Base-by-base conservation (phyloP, 768 basidiomycete genomes). In the Auriculariales sp. region DNA sequence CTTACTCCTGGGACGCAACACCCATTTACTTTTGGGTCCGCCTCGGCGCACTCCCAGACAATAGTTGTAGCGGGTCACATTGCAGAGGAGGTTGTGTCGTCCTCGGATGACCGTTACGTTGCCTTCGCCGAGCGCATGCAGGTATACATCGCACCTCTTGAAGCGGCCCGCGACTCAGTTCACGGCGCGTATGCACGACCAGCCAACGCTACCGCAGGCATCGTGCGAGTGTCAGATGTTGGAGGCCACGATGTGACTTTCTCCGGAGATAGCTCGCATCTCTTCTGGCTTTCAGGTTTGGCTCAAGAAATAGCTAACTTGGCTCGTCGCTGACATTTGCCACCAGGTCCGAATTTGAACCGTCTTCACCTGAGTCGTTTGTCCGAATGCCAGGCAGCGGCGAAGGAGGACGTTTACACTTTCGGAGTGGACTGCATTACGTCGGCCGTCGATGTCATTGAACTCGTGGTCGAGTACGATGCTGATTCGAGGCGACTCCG, bases 281-380 rank as follows among this genome's bases (percentile, higher is more conserved):
- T 85, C 29, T 81, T 83, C 54, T 86, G 83, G 83, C 73, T 86
- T 61, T 68, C 85, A 27, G 83, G 83, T 82, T 58, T 39, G 69
- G 47, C 39, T 28, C 3, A 48, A 4, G 10, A 22, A 12, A 10
- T 44, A 7, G 11, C 25, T 53, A 24, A 6, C 14, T 32, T 15
- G 2, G 27, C 15, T 47, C 46, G 35, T 44, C 27, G 34, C 12
- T 19, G 22, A 7, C 28, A 30, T 47, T 46, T 44, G 24, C 27
- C 15, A 50, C 34, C 51, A 81, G 81, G 81, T 1, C 75, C 80
- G 6, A 79, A 72, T 56, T 60, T 83, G 19, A 83, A 84, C 54
- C 75, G 72, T 0, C 55, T 84, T 24, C 74, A 80, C 42, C 57
- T 83, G 5, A 69, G 72, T 31, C 69, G 72, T 49, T 60, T 85